These are phyloP conservation scores for Gliomastix tumulicola DNA, from an alignment of 2,329 filamentous ascomycete genomes.

Conservation along the genomic window DNA sequence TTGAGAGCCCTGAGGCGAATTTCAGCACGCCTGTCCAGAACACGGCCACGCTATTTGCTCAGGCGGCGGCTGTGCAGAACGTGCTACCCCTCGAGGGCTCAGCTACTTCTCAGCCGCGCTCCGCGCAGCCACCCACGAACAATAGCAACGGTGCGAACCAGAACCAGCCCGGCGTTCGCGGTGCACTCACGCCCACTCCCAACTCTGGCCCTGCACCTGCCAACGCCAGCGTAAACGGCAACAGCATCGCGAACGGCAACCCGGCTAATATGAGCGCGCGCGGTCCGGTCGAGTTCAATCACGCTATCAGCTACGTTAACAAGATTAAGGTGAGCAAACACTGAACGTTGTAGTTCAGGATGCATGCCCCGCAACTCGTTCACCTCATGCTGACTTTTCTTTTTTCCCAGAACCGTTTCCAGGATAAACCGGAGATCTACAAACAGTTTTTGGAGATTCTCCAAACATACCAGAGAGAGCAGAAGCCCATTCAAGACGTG, in stretches of 20 bases:
- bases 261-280: conserved; percentile 63
- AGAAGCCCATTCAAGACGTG: conserved; percentile 96
- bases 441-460: conserved; percentile 98
- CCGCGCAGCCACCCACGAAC: conserved; percentile 15
- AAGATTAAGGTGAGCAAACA: conserved; percentile 81
- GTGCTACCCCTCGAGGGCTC: conserved; percentile 22
- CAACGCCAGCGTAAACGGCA: conserved; percentile 59
- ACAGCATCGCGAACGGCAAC: conserved; percentile 34
- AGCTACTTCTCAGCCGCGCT: conserved; percentile 20
- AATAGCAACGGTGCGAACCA: conserved; percentile 24
- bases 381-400: conserved; percentile 2
- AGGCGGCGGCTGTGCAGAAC: conserved; percentile 27
- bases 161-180: conserved; percentile 40
- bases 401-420: conserved; percentile 75
- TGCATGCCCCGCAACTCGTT: too few relatives aligned
- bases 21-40: conserved; percentile 52
- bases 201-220: conserved; percentile 46
- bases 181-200: conserved; percentile 54
- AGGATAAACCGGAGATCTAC: conserved; percentile 95
- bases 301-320: conserved; percentile 98
- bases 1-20: conserved; percentile 53
- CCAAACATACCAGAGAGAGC: conserved; percentile 96
- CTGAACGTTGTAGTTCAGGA: neutral
- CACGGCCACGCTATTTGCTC: conserved; percentile 39
- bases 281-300: conserved; percentile 96